Evolutionary conservation across 768 basidiomycete species (phyloP).

Genomic region (Chalciporus pseudorubinellus): DNA sequence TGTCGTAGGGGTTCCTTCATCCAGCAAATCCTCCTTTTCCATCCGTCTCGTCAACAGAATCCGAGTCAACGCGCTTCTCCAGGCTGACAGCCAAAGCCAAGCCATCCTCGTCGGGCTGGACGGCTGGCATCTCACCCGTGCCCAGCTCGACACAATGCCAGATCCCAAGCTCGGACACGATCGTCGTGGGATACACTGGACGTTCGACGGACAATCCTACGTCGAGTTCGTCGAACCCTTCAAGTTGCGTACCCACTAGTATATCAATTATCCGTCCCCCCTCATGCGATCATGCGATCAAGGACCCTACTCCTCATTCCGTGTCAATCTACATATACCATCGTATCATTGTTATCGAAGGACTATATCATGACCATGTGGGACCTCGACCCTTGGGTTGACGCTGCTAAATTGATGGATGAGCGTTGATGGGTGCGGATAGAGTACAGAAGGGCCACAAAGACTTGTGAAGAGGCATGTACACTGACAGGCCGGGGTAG

Average conservation of each 20-base stretch:
- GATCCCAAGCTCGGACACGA: slow-evolving; percentile 78
- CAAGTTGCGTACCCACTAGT: slow-evolving; percentile 45
- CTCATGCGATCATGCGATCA: slow-evolving; percentile 83
- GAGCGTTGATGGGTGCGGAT: slow-evolving; percentile 76
- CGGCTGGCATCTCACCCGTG: slow-evolving; percentile 88
- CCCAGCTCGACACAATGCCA: slow-evolving; percentile 70
- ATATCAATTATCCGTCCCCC: slow-evolving; percentile 56
- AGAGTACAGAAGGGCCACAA: slow-evolving; percentile 51
- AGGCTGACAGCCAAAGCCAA: neutral
- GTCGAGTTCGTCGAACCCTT: slow-evolving; percentile 58
- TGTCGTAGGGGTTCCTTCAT: too few relatives aligned
- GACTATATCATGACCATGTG: slow-evolving; percentile 86
- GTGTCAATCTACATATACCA: slow-evolving; percentile 58
- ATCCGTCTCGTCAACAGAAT: too few relatives aligned
- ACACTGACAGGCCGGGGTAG: slow-evolving; percentile 73
- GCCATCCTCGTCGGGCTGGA: slow-evolving; percentile 80
- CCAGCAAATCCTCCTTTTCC: too few relatives aligned
- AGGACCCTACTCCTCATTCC: slow-evolving; percentile 72
- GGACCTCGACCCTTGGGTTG: slow-evolving; percentile 67
- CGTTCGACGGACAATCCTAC: slow-evolving; percentile 79
- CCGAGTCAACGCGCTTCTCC: too few relatives aligned
- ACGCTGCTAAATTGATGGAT: slow-evolving; percentile 63
- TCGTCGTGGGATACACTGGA: slow-evolving; percentile 86
- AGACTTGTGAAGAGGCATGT: slow-evolving; percentile 74
- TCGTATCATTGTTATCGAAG: slow-evolving; percentile 84